Base-by-base conservation (phyloP, 148 eudicot species). In the Fallopia convolvulus region DNA sequence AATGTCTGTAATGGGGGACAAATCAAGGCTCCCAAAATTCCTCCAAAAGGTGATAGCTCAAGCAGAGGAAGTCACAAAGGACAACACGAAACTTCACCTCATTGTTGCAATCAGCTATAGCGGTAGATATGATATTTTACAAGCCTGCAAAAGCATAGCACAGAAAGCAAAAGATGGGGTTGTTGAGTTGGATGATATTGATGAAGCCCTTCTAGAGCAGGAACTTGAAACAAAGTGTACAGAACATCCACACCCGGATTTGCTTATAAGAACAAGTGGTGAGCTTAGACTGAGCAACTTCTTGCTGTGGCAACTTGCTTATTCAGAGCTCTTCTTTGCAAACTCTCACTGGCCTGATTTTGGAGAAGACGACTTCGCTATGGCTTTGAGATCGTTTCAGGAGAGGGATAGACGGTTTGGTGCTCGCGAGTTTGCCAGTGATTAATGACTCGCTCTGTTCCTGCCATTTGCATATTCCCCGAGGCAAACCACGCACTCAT, bases 271-370 rank as follows among this genome's bases (percentile, higher is more conserved):
- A 42, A 89, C 95, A 4, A 89, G 97, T 42, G 97, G 97, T 1
- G 95, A 92, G 81, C 77, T 85, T 8, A 88, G 95, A 80, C 83
- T 93, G n/a, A 89, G 95, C 78, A 89, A 93, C 84, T 90, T 90
- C 85, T 83, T 93, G 79, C 73, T 93, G 30, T 93, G 97, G 93
- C 95, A 93, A 76, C 74, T 93, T 74, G 93, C 97, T 18, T 88
- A 90, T 60, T 82, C 95, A 12, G 93, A 91, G 77, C 83, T 93
- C 42, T 91, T 80, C 60, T 93, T 90, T 76, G 76, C 83, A 1
- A 30, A 81, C 2, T 79, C 89, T 18, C 84, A 81, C 55, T 93
- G 90, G 91, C 97, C 92, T 78, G 97, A 92, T 84, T 90, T 92
- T 75, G 95, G 91, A 33, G 84, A 89, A 74, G 77, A 77, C 13